A percentile compares a stretch with the other conserved stretches of the same genome.
phyloP scores from a whole-genome alignment of 1,139 yeast species.

The Magnusiomyces suaveolens region DNA sequence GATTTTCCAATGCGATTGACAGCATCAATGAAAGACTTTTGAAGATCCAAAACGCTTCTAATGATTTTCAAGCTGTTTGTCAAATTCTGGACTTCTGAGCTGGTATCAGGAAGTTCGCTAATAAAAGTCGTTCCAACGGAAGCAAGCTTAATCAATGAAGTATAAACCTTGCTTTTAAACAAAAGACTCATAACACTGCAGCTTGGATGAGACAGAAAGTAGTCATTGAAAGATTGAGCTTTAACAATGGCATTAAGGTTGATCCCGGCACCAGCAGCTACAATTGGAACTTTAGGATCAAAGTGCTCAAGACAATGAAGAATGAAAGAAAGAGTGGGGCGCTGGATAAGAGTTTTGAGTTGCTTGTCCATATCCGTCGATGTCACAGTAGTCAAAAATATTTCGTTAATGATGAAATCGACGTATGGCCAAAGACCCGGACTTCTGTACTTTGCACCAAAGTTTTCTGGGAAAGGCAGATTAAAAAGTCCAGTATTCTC shows the following conservation, averaged over 20 bases:
- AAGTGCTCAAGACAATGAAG: conserved; percentile 47
- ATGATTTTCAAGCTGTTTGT: conserved; percentile 37
- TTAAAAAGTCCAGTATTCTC: conserved; percentile 21
- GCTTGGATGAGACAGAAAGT: conserved; percentile 55
- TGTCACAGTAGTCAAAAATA: conserved; percentile 42
- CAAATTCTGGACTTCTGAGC: conserved; percentile 33
- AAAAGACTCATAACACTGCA: conserved; percentile 52
- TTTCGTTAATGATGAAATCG: conserved; percentile 58
- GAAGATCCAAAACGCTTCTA: conserved; percentile 43
- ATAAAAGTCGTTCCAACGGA: conserved; percentile 49
- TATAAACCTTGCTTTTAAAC: conserved; percentile 49
- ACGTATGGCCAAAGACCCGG: conserved; percentile 74
- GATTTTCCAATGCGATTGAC: conserved; percentile 19
- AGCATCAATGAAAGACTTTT: conserved; percentile 34
- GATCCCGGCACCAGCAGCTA: conserved; percentile 40
- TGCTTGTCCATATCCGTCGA: conserved; percentile 25
- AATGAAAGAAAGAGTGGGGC: conserved; percentile 44
- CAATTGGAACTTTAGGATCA: conserved; percentile 49
- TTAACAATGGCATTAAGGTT: conserved; percentile 45
- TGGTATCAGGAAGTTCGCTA: conserved; percentile 34
- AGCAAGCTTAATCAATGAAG: conserved; percentile 47
- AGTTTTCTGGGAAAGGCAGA: conserved; percentile 51
- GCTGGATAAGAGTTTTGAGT: conserved; percentile 43
- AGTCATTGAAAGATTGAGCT: conserved; percentile 33
- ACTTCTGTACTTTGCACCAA: conserved; percentile 55